These are phyloP conservation scores for Corynespora cassiicola DNA, from an alignment of 2,329 filamentous ascomycete species.

Conservation along the genomic window DNA sequence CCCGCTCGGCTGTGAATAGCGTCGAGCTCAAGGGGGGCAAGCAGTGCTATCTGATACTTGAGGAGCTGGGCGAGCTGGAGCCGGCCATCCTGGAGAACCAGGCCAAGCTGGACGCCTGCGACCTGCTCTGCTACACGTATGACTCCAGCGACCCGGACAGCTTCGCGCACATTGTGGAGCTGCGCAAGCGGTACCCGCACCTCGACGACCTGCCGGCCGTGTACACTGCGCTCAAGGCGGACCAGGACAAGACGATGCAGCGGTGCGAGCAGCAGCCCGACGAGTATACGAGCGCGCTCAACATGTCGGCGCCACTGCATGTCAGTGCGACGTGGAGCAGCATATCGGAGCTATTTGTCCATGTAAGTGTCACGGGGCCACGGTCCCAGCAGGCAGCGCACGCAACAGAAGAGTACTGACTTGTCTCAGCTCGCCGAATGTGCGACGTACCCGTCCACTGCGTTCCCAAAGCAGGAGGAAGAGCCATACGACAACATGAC, in stretches of 20 bases:
- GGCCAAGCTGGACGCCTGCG: slow-evolving; percentile 87
- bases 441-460: slow-evolving; percentile 85
- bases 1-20: slow-evolving; percentile 90
- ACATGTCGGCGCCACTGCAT: slow-evolving; percentile 90
- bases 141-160: slow-evolving; percentile 97
- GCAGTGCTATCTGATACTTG: slow-evolving; percentile 94
- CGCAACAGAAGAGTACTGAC: slow-evolving; percentile 18
- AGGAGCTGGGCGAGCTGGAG: slow-evolving; percentile 95
- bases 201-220: slow-evolving; percentile 89
- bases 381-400: neutral
- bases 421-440: slow-evolving; percentile 76
- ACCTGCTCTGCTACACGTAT: slow-evolving; percentile 93
- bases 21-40: slow-evolving; percentile 95
- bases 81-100: slow-evolving; percentile 92
- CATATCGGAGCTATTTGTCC: slow-evolving; percentile 92
- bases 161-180: slow-evolving; percentile 86
- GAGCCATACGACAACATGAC: slow-evolving; percentile 83
- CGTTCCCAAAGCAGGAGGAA: slow-evolving; percentile 89
- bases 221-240: slow-evolving; percentile 92
- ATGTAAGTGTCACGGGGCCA: slow-evolving; percentile 41
- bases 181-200: slow-evolving; percentile 80
- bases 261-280: slow-evolving; percentile 87
- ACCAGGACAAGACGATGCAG: slow-evolving; percentile 96
- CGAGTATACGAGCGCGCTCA: slow-evolving; percentile 82
- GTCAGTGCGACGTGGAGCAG: slow-evolving; percentile 94